Evolutionary conservation across 169 alveolate species (phyloP), one percentile per base, ranked within the genome.

Genomic region (Cyclospora cayetanensis): DNA sequence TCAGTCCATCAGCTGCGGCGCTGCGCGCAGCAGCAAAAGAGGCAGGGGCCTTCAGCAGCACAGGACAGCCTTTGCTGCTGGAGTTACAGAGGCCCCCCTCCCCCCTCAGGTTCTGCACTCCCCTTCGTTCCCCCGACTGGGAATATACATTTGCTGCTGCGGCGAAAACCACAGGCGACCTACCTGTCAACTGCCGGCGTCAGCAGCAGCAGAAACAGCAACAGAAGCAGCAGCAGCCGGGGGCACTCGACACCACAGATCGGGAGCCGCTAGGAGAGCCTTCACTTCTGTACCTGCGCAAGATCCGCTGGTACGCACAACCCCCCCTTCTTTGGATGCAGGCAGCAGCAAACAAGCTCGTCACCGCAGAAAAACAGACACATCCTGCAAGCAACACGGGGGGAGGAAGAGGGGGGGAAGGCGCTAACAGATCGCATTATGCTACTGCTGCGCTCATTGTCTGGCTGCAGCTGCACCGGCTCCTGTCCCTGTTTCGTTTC

Each of bases 21-120:
- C 72, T 60, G 35, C 35, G 72, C 18, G 29, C 20, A 25, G 72
- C 72, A 60, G 72, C 72, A 60, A n/a, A 18, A 60, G 72, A 12
- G 2, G 72, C 72, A 60, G 72, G 72, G 31, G 72, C 72, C 29
- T 60, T 60, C 72, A 60, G 22, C 63, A 50, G 63, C 63, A 50
- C 63, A n/a, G 63, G 63, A n/a, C 63, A 50, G 63, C 63, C 63
- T 2, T n/a, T 50, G 63, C 63, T 50, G 72, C n/a, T 60, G 72
- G 35, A 60, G 72, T 34, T 60, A 34, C 72, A 60, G 72, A 25
- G 72, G 72, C 72, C 72, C 12, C 72, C 72, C 31, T 60, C 72
- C 31, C 72, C 72, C 29, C 72, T 60, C 31, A 25, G 72, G 37
- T 60, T 60, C 72, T 60, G 72, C 72, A 60, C 72, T 18, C 72